Percentiles rank a stretch among this genome's conserved stretches.
Conservation (phyloP, 2,329 filamentous ascomycete genomes). For the Cryphonectria parasitica region DNA sequence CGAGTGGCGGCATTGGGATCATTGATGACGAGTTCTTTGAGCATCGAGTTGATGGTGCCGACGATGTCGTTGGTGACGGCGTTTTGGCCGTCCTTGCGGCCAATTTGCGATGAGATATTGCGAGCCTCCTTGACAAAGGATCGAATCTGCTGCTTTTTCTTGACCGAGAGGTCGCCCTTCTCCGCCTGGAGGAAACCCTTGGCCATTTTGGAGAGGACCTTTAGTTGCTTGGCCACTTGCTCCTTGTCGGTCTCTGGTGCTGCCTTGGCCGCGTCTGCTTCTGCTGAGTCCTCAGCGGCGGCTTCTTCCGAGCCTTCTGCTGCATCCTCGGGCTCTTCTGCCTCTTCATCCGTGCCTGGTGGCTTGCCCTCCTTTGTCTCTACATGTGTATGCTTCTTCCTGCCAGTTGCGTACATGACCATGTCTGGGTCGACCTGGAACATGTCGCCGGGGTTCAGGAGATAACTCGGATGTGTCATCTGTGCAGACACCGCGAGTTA, state of each 20-base stretch:
- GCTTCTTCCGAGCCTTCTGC: constrained; percentile 34
- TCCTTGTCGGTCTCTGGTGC: constrained; percentile 27
- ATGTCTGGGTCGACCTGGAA: constrained; percentile 92
- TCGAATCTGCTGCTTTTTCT: constrained; percentile 76
- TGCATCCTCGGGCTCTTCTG: constrained; percentile 37
- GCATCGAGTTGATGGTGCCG: constrained; percentile 56
- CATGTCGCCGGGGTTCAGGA: constrained; percentile 96
- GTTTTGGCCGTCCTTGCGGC: constrained; percentile 38
- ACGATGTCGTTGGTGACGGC: constrained; percentile 51
- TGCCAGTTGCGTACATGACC: constrained; percentile 86
- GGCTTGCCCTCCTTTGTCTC: constrained; percentile 28
- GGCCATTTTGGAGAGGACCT: constrained; percentile 54
- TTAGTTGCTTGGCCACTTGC: constrained; percentile 42
- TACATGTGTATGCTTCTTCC: constrained; percentile 56
- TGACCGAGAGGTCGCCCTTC: constrained; percentile 59
- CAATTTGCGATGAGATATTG: constrained; percentile 62
- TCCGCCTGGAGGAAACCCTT: constrained; percentile 34
- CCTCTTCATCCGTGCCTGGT: constrained; percentile 29
- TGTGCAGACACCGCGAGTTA: constrained; percentile 41
- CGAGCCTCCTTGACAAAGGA: constrained; percentile 70
- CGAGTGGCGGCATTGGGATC: constrained; percentile 22
- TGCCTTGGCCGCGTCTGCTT: constrained; percentile 30
- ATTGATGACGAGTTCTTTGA: constrained; percentile 50
- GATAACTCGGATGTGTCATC: constrained; percentile 92
- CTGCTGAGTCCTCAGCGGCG: constrained; percentile 16